Conservation (phyloP, 2,329 filamentous ascomycete species). For the Beauveria asiatica region DNA sequence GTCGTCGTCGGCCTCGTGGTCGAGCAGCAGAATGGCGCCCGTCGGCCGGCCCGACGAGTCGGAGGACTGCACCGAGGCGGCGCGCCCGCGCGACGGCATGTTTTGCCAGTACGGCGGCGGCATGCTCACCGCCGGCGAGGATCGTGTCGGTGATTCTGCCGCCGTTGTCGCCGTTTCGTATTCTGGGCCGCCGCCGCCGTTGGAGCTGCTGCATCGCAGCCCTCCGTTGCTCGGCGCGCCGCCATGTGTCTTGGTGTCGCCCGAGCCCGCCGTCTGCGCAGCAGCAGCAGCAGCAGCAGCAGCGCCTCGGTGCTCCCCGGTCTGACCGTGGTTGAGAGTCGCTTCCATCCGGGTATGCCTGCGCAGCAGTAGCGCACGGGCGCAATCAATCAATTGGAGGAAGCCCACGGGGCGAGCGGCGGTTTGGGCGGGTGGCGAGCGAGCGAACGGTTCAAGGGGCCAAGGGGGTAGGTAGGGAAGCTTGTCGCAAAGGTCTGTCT, state of each 20-base stretch:
- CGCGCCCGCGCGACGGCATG: constrained; percentile 26
- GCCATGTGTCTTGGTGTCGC: neutral
- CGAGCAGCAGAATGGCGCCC: constrained; percentile 52
- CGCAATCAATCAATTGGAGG: neutral
- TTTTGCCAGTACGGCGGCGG: constrained; percentile 40
- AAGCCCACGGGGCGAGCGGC: neutral
- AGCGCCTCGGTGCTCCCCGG: neutral
- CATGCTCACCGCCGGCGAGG: constrained; percentile 24
- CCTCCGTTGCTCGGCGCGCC: too few relatives aligned
- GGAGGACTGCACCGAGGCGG: constrained; percentile 35
- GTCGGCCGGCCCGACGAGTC: constrained; percentile 42
- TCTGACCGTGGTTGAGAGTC: neutral
- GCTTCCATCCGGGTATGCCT: neutral
- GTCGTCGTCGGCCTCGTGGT: constrained; percentile 48
- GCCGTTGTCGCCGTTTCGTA: neutral
- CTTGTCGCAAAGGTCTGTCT: neutral
- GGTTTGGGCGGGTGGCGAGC: neutral
- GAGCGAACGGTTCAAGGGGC: neutral
- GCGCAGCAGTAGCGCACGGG: neutral
- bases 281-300: neutral
- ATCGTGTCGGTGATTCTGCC: constrained; percentile 17
- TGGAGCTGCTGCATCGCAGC: too few relatives aligned
- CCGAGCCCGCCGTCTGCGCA: neutral
- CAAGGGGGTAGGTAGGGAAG: neutral
- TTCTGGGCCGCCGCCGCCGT: too few relatives aligned